A percentile compares a stretch with the other conserved stretches of the same genome.
Conservation (phyloP, 1,284 basidiomycete species). For the Puccinia polysora region DNA sequence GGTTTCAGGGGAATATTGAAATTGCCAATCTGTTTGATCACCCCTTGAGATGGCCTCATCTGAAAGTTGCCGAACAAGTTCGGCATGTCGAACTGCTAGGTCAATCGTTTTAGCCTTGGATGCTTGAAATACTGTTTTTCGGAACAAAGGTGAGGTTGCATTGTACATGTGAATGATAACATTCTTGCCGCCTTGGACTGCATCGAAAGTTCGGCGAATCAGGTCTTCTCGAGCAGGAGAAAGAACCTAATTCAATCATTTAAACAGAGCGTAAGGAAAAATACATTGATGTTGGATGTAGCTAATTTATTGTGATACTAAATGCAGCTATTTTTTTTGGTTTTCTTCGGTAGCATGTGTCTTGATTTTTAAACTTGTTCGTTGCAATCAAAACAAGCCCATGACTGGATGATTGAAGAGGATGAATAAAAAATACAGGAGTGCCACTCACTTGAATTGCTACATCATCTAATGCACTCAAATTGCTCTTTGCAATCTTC, state of each 20-base stretch:
- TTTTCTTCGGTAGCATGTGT: no score
- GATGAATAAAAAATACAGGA: no score
- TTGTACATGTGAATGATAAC: constrained; percentile 99
- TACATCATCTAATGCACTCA: constrained; percentile 86
- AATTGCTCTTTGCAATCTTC: constrained; percentile 66
- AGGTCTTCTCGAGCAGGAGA: constrained; percentile 92
- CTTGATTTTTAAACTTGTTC: no score
- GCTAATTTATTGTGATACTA: no score
- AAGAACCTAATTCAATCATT: constrained; percentile 65
- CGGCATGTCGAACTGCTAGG: constrained; percentile 82
- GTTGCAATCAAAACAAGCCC: not conserved
- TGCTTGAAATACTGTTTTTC: constrained; percentile 91
- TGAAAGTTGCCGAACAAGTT: constrained; percentile 74
- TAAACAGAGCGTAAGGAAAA: constrained; percentile 48
- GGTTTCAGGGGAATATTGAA: constrained; percentile 98
- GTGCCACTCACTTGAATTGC: constrained; percentile 80
- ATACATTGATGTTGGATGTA: not conserved
- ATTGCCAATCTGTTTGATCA: constrained; percentile 85
- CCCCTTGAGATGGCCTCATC: constrained; percentile 72
- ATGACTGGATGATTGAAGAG: constrained; percentile 1
- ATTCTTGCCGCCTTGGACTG: constrained; percentile 80
- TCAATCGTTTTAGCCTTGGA: constrained; percentile 82
- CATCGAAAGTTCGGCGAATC: constrained; percentile 83
- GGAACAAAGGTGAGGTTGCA: constrained; percentile 88
- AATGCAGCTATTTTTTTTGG: no score